Base-by-base conservation (phyloP, 305 asterid species). In the Lippia alba region DNA sequence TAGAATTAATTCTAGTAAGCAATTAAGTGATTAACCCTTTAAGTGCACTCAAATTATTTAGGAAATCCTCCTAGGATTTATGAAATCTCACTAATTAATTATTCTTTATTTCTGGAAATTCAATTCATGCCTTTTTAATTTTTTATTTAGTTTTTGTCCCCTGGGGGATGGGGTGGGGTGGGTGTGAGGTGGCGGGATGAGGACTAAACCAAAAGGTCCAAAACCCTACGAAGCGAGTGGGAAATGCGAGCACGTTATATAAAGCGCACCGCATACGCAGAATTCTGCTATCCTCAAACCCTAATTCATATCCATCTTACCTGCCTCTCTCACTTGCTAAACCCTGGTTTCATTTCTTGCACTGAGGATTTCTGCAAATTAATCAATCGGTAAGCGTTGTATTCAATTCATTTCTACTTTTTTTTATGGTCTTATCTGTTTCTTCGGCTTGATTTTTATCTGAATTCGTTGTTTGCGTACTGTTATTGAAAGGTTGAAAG, bases 211-310 rank as follows among this genome's bases (percentile, higher is more conserved):
- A 24, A 24, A 24, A 24, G 1, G 12, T 45, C 64, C 74, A 44
- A 69, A 78, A 75, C 83, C 83, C 83, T 79, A 75, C 80, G 56
- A 57, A 44, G 12, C 41, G 41, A 34, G 40, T 59, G 65, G 50
- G 49, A 7, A 34, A 63, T 56, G 70, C 74, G 16, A 45, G 30
- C 73, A 53, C 80, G 15, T 58, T 76, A 74, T 82, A 82, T 61
- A 82, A 76, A 36, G 78, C 74, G 61, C 18, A 72, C 76, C 57
- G 33, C 69, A 18, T 50, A 20, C 74, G 45, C 74, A 8, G 5
- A 0, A 54, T 24, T 4, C 74, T 16, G 63, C 77, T 81, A 64
- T 12, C 76, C 78, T 59, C 69, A 72, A 68, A 14, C 77, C 73
- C 77, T 72, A 54, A 12, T 49, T 59, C 69, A 11, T 20, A 3